These are phyloP conservation scores for Chaetomiaceae sp. DNA, from an alignment of 2,329 filamentous ascomycete species.

Conservation along the genomic window DNA sequence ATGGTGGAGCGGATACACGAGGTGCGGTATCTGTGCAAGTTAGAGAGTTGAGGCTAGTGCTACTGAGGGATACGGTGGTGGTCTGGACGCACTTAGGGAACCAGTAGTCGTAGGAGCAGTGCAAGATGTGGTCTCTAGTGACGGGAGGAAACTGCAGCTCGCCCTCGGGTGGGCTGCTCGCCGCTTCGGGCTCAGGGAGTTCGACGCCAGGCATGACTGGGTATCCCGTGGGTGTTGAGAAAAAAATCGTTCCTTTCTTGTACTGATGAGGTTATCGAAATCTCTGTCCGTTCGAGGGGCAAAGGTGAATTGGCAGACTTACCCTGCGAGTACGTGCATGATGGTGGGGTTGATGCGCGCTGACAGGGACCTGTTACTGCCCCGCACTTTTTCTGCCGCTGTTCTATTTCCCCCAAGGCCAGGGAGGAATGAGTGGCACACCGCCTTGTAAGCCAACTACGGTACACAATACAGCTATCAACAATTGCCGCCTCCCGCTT, in stretches of 20 bases:
- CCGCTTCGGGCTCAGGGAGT: conserved; percentile 9
- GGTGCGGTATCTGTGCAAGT: conserved; percentile 57
- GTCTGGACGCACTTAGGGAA: conserved; percentile 57
- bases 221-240: neutral
- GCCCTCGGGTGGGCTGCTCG: conserved; percentile 10
- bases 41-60: neutral
- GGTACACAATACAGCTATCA: too few species aligned
- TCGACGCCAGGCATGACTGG: conserved; percentile 30
- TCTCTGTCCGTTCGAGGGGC: neutral
- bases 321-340: too few species aligned
- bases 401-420: neutral
- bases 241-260: neutral
- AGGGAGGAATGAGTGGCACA: neutral
- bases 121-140: conserved; percentile 77
- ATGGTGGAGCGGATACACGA: conserved; percentile 81
- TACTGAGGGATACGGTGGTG: neutral
- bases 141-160: conserved; percentile 72
- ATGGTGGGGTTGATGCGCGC: conserved; percentile 17
- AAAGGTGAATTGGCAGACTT: neutral
- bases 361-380: conserved; percentile 7
- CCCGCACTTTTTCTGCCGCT: conserved; percentile 16
- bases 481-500: too few species aligned
- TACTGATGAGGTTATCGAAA: neutral
- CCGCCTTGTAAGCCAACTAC: conserved; percentile 16
- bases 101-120: conserved; percentile 94